phyloP scores from a whole-genome alignment of 2,329 filamentous ascomycete species.

The Cordyceps pruinosa region DNA sequence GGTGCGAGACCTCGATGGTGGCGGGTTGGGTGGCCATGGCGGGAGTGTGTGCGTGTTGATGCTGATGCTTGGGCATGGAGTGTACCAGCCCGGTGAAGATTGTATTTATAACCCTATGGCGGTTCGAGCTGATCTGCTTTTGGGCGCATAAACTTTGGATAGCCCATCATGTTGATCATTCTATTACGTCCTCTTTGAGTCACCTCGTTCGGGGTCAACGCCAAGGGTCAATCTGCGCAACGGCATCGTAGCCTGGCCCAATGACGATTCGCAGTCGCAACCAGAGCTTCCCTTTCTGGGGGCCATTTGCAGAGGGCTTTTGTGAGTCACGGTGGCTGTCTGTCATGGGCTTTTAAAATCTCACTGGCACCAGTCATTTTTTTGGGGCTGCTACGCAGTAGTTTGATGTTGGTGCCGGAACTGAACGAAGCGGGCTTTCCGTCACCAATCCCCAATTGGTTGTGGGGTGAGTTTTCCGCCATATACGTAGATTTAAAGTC shows the following conservation, averaged over 20 bases:
- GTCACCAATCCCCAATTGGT: too few relatives aligned
- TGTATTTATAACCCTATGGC: background rate
- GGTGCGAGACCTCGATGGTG: slow-evolving; percentile 15
- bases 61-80: background rate
- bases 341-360: background rate
- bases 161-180: background rate
- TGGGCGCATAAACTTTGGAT: background rate
- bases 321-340: slow-evolving; percentile 10
- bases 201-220: background rate
- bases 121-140: background rate
- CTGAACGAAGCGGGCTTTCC: background rate
- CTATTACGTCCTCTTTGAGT: background rate
- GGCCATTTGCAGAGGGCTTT: background rate
- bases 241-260: background rate
- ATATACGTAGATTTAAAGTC: background rate
- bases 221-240: background rate
- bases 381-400: background rate
- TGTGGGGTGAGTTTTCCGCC: background rate
- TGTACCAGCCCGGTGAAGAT: background rate
- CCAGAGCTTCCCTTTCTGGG: slow-evolving; percentile 1
- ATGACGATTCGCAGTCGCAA: background rate
- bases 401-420: background rate
- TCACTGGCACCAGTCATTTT: slow-evolving; percentile 5
- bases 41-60: background rate
- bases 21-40: slow-evolving; percentile 11